Base-by-base conservation (phyloP, 352 stramenopile genomes). In the Phytopythium mirpurense region DNA sequence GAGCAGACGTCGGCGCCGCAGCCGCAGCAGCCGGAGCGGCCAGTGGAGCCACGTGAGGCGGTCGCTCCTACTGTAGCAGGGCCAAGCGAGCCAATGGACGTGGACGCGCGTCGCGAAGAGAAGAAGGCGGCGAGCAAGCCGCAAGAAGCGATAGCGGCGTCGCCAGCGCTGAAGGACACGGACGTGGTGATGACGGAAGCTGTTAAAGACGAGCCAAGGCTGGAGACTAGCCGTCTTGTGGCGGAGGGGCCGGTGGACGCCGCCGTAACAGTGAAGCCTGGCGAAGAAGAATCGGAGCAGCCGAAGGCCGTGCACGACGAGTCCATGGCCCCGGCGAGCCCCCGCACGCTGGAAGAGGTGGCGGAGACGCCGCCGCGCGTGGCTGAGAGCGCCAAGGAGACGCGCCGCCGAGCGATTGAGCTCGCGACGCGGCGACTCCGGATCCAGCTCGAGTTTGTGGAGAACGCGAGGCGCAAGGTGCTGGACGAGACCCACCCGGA, bases 391-490 rank as follows among this genome's bases (percentile, higher is more conserved):
- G 48, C 35, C 12, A 35, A 54, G 48, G 48, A 43, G 23, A 44
- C 48, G 2, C 48, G 48, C 18, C 34, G 35, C 16, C 48, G 48
- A 1, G 34, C 24, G 23, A 23, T 69, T 26, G 67, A 77, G 42
- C 62, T 60, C 21, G 48, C 62, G 31, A 73, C 62, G 51, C 64
- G 56, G 31, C 65, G 75, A 53, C 49, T 90, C 49, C 41, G 70
- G 56, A 74, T 90, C 52, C 83, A 93, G 56, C 78, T 88, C 53
- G 67, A 85, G 48, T 86, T 84, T 38, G 67, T 85, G 5, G 72
- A 90, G 53, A 86, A 85, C 26, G 76, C 80, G 21, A 64, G 72
- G 57, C 65, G 62, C n/a, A 75, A 74, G 51, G 81, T 93, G 45
- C 31, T 68, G 52, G 64, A 83, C 46, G 80, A 88, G 48, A 76